Evolutionary conservation across 306 rosid genomes (phyloP).

Genomic region (Potentilla sterilis): DNA sequence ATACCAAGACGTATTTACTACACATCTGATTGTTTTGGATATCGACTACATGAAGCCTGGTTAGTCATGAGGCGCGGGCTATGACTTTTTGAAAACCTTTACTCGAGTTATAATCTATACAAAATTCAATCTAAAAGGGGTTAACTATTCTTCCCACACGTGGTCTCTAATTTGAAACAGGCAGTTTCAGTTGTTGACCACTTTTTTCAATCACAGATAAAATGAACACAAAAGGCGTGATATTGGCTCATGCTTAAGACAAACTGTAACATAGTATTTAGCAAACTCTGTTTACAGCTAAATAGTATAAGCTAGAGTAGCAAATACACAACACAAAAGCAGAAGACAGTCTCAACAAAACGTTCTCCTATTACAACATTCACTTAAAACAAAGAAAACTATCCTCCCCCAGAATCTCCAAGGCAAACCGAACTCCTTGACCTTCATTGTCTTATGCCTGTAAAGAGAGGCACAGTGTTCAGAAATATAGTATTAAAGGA

Average conservation of each 20-base stretch:
- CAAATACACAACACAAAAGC: conserved; percentile 46
- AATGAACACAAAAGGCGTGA: conserved; percentile 29
- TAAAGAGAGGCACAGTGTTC: conserved; percentile 19
- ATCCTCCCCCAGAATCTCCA: conserved; percentile 41
- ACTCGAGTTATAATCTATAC: neutral
- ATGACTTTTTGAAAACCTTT: neutral
- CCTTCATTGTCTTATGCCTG: conserved; percentile 50
- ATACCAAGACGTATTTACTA: too few species aligned
- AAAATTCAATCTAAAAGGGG: neutral
- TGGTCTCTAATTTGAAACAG: neutral
- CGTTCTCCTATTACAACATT: conserved; percentile 52
- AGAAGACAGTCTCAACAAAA: conserved; percentile 38
- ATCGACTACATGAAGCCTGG: too few species aligned
- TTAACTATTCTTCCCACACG: neutral
- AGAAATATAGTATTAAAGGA: neutral
- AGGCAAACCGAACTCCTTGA: conserved; percentile 34
- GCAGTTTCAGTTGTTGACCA: neutral
- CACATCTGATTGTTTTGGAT: neutral
- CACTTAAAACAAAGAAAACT: conserved; percentile 34
- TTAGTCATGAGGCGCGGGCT: neutral
- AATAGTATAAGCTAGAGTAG: conserved; percentile 52
- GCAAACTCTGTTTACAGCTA: conserved; percentile 43
- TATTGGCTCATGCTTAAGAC: conserved; percentile 16
- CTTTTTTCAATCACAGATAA: conserved; percentile 4
- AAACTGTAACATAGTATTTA: conserved; percentile 21